Conservation (phyloP, 176 grass and related monocot genomes). For the Alloteropsis semialata region DNA sequence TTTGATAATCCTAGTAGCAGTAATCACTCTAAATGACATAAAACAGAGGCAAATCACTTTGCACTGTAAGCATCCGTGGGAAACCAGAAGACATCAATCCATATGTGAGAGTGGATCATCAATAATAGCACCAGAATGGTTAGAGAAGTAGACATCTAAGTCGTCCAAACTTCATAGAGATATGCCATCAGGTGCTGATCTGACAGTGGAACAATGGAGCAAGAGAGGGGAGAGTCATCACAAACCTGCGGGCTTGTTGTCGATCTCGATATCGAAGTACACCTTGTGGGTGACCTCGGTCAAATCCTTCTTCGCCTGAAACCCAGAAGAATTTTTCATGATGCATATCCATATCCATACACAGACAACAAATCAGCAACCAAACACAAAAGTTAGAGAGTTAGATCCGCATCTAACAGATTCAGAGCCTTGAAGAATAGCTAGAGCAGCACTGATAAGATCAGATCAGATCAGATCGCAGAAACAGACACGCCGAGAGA, state of each 20-base stretch:
- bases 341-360: background rate
- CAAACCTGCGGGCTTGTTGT: constrained; percentile 86
- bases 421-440: constrained; percentile 9
- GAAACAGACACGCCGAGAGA: background rate
- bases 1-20: background rate
- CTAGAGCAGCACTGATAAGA: background rate
- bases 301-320: constrained; percentile 72
- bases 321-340: background rate
- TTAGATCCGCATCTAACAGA: constrained; percentile 15
- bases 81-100: background rate
- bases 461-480: background rate
- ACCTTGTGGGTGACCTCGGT: constrained; percentile 92
- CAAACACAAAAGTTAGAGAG: background rate
- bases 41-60: background rate
- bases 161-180: background rate
- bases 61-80: background rate
- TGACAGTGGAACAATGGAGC: background rate
- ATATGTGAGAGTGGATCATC: background rate
- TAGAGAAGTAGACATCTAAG: background rate
- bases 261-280: constrained; percentile 90
- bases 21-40: background rate
- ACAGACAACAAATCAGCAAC: background rate
- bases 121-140: background rate
- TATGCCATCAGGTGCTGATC: background rate
- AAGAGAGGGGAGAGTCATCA: background rate